Evolutionary conservation across 1,284 basidiomycete species (phyloP), one percentile per base, ranked within the genome.

Genomic region (Cystobasidium slooffiae): DNA sequence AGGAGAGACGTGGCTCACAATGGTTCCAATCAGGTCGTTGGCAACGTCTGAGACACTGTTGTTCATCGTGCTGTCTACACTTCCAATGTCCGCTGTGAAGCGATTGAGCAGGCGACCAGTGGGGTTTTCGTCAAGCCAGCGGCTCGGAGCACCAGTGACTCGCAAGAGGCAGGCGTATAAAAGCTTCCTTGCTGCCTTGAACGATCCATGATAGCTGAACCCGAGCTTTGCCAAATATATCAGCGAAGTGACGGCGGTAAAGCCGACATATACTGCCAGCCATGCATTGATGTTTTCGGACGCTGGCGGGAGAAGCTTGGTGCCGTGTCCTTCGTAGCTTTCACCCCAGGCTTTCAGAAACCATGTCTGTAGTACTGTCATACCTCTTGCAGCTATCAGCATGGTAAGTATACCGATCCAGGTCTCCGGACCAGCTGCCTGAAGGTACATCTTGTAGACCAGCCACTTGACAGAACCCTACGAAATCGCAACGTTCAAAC

Each of bases 81-180:
- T 88, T 73, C 91, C 90, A 53, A 93, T 86, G 80, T 94, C 92
- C 84, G 88, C 85, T 0, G 90, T 90, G 82, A 92, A 92, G 31
- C 91, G 87, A 79, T 91, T 91, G 68, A 92, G 84, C 77, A 92
- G 91, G 41, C 75, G 46, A 58, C 78, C 78, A 9, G 77, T 76
- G 6, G 89, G 89, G 12, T 88, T 90, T 62, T 86, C 83, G 78
- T 90, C 89, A 80, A 89, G 90, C 81, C 90, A 90, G 6, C 88
- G 86, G 22, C 86, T 84, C 5, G 88, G 88, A 1, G 52, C 58
- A 12, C 20, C 73, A 20, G 76, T 3, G 14, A 87, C 84, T 3
- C 85, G 82, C 12, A 74, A 52, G 86, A 82, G 3, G 87, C 89
- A 6, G 87, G 87, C 47, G 84, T 83, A 31, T 87, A 81, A 6